phyloP scores from a whole-genome alignment of 768 basidiomycete genomes.

The Psilocybe sp. region DNA sequence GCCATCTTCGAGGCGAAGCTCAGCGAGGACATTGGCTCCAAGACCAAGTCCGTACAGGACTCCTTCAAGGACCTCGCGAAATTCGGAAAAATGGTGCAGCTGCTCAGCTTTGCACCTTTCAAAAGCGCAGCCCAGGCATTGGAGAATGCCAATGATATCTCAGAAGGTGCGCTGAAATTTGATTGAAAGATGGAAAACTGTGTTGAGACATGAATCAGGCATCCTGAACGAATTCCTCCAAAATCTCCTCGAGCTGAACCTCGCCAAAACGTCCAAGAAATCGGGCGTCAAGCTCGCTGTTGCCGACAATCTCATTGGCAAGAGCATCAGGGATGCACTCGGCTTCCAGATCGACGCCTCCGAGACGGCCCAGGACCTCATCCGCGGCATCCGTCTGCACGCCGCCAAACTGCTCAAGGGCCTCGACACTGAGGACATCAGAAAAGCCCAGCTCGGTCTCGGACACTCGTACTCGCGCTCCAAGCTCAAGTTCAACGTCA shows the following conservation, averaged over 20 bases:
- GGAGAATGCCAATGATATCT: conserved; percentile 94
- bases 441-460: conserved; percentile 91
- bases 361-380: conserved; percentile 77
- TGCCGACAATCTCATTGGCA: conserved; percentile 70
- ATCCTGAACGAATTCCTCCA: conserved; percentile 82
- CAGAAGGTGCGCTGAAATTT: conserved; percentile 67
- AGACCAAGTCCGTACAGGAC: conserved; percentile 75
- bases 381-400: conserved; percentile 91
- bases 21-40: conserved; percentile 82
- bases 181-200: background rate
- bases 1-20: conserved; percentile 88
- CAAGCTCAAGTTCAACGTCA: conserved; percentile 97
- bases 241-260: conserved; percentile 83
- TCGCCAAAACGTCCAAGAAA: conserved; percentile 73
- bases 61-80: conserved; percentile 84
- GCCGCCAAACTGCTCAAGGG: conserved; percentile 88
- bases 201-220: conserved; percentile 41
- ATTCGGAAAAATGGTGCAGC: conserved; percentile 89
- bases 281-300: conserved; percentile 74
- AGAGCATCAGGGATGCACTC: conserved; percentile 71
- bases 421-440: conserved; percentile 83
- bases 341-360: conserved; percentile 78
- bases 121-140: conserved; percentile 90
- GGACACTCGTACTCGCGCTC: conserved; percentile 97
- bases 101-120: conserved; percentile 92